Percentiles rank a stretch among this genome's conserved stretches.
Conservation (phyloP, 495 filamentous ascomycete genomes). For the Amphirosellinia nigrospora region DNA sequence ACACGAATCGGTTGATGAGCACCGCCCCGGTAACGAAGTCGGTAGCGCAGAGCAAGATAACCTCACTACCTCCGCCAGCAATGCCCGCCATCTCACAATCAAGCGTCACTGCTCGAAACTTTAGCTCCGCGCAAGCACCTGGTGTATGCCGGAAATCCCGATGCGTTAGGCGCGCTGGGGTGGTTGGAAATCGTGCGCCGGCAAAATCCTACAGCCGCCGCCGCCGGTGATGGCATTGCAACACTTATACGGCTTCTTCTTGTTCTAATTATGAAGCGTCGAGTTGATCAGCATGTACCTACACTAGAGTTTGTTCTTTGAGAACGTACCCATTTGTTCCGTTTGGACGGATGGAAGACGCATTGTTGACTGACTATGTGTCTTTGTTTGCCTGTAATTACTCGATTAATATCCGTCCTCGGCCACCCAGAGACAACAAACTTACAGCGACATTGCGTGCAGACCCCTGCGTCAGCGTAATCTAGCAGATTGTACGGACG, state of each 20-base stretch:
- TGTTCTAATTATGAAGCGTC: constrained; percentile 26
- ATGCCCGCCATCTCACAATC: constrained; percentile 34
- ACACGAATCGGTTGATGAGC: constrained; percentile 28
- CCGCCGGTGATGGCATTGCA: constrained; percentile 21
- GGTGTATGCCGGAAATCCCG: constrained; percentile 24
- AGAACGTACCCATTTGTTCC: constrained; percentile 29
- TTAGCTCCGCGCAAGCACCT: constrained; percentile 21
- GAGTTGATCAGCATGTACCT: constrained; percentile 20
- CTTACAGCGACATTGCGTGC: constrained; percentile 27
- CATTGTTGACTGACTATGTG: constrained; percentile 17
- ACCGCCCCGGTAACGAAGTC: constrained; percentile 32
- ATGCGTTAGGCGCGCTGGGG: constrained; percentile 21
- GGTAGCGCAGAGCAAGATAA: constrained; percentile 28
- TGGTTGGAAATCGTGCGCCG: constrained; percentile 30
- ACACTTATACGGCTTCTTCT: constrained; percentile 29
- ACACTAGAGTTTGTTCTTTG: neutral
- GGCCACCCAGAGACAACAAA: neutral
- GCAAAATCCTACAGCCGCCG: constrained; percentile 24
- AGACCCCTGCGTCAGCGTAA: constrained; percentile 25
- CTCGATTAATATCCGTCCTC: neutral
- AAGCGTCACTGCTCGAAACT: constrained; percentile 27
- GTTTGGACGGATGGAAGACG: constrained; percentile 29
- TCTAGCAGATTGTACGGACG: constrained; percentile 21
- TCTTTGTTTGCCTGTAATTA: constrained; percentile 22
- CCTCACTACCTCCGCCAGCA: constrained; percentile 26